Percentiles rank a stretch among this genome's conserved stretches.
Evolutionary conservation across 2,329 filamentous ascomycete genomes (phyloP).

Genomic region (Aspergillus spinulosporus): DNA sequence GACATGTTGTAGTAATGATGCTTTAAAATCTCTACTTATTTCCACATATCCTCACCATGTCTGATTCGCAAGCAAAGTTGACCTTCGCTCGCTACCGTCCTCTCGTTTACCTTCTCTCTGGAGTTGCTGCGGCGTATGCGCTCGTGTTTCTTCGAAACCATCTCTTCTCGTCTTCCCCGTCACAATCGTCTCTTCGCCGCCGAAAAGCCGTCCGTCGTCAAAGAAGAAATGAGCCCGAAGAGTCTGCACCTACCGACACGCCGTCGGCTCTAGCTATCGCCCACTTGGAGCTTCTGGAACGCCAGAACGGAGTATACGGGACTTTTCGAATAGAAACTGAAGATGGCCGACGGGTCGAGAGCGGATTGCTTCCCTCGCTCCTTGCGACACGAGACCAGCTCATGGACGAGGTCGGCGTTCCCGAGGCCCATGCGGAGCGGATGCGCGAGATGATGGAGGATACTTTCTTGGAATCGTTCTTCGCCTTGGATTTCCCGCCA

Average conservation of each 20-base stretch:
- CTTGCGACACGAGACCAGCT: slow-evolving; percentile 44
- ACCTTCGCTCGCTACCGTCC: slow-evolving; percentile 43
- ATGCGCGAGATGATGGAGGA: slow-evolving; percentile 49
- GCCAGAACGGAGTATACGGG: slow-evolving; percentile 44
- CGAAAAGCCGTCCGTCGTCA: slow-evolving; percentile 42
- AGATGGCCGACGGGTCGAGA: slow-evolving; percentile 43
- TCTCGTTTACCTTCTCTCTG: slow-evolving; percentile 43
- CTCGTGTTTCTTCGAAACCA: slow-evolving; percentile 42
- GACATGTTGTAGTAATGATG: background rate
- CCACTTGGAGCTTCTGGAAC: slow-evolving; percentile 42
- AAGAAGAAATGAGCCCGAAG: slow-evolving; percentile 32
- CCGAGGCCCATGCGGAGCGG: slow-evolving; percentile 39
- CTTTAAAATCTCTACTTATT: slow-evolving; percentile 5
- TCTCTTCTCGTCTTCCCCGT: slow-evolving; percentile 27
- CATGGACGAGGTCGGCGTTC: slow-evolving; percentile 43
- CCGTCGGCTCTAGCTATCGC: slow-evolving; percentile 41
- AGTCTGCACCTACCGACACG: slow-evolving; percentile 28
- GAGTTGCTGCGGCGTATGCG: slow-evolving; percentile 45
- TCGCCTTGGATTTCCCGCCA: slow-evolving; percentile 43
- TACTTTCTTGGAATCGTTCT: slow-evolving; percentile 45
- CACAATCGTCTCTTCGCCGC: slow-evolving; percentile 36
- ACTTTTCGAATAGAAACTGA: slow-evolving; percentile 46
- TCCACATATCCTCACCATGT: slow-evolving; percentile 24
- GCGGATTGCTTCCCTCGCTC: slow-evolving; percentile 44
- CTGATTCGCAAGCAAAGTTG: slow-evolving; percentile 33